Evolutionary conservation across 2,329 filamentous ascomycete species (phyloP).

Genomic region (Emmonsia crescens): DNA sequence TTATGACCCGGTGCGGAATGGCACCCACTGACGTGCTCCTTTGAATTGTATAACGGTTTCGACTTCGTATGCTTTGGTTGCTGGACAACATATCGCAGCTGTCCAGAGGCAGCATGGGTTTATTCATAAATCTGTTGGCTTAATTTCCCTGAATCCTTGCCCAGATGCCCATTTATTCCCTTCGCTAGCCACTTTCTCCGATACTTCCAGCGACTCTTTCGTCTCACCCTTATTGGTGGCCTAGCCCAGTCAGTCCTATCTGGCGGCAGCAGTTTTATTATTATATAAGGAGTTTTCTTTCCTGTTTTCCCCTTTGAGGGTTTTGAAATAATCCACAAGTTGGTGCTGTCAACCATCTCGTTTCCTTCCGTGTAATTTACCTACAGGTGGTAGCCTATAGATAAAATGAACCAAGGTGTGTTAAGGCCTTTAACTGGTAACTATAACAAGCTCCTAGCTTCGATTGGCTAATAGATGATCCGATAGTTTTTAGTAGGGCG

Average conservation of each 20-base stretch:
- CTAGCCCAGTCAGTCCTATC: conserved; percentile 71
- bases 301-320: conserved; percentile 62
- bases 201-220: conserved; percentile 42
- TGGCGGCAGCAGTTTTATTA: conserved; percentile 66
- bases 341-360: conserved; percentile 68
- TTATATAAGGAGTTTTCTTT: conserved; percentile 45
- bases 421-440: neutral
- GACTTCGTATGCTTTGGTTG: neutral
- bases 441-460: neutral
- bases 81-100: conserved; percentile 1
- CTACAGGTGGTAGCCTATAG: conserved; percentile 61
- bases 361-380: conserved; percentile 58
- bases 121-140: conserved; percentile 23
- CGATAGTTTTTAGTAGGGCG: neutral
- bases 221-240: conserved; percentile 63
- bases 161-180: neutral
- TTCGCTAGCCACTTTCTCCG: conserved; percentile 14
- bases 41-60: neutral
- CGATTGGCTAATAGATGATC: neutral
- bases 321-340: conserved; percentile 57
- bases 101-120: neutral
- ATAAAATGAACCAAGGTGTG: conserved; percentile 49
- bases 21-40: conserved; percentile 14
- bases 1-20: conserved; percentile 34
- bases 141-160: neutral